These are phyloP conservation scores for Pseudonitzschia multistriata DNA, from an alignment of 108 stramenopile genomes.

Conservation along the genomic window DNA sequence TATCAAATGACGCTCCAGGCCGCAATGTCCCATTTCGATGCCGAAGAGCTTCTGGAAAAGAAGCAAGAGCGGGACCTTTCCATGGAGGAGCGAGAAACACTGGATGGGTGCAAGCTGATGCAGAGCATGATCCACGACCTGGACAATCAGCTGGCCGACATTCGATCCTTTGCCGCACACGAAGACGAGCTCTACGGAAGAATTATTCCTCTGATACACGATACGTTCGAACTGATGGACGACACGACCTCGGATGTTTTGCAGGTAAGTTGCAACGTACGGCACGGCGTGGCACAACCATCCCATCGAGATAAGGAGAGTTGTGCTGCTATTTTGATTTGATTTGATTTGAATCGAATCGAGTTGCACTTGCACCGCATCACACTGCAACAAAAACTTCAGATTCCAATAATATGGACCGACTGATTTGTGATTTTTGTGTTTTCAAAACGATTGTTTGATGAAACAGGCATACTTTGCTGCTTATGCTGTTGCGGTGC, in stretches of 20 bases:
- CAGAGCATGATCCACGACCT: constrained; percentile 83
- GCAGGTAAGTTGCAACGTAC: constrained; percentile 24
- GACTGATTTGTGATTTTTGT: not conserved
- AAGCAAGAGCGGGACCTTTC: constrained; percentile 61
- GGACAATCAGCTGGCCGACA: constrained; percentile 62
- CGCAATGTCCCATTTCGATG: constrained; percentile 83
- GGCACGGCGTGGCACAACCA: not conserved
- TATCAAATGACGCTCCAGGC: constrained; percentile 68
- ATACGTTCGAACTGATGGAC: constrained; percentile 82
- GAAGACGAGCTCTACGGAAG: constrained; percentile 71
- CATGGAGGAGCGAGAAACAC: constrained; percentile 80
- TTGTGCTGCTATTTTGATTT: too few relatives aligned
- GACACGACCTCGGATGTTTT: constrained; percentile 71
- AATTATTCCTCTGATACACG: constrained; percentile 79
- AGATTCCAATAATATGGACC: too few relatives aligned
- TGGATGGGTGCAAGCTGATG: constrained; percentile 84
- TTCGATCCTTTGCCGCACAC: constrained; percentile 65
- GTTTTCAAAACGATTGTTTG: not conserved
- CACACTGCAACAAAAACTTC: too few relatives aligned
- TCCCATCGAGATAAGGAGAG: too few relatives aligned
- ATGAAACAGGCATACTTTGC: constrained; percentile 50
- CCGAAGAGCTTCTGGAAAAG: constrained; percentile 61
- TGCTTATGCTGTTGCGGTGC: constrained; percentile 73
- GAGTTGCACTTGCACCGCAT: too few relatives aligned
- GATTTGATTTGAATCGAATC: too few relatives aligned